phyloP scores from a whole-genome alignment of 495 filamentous ascomycete species.

The Acidomyces sp. region DNA sequence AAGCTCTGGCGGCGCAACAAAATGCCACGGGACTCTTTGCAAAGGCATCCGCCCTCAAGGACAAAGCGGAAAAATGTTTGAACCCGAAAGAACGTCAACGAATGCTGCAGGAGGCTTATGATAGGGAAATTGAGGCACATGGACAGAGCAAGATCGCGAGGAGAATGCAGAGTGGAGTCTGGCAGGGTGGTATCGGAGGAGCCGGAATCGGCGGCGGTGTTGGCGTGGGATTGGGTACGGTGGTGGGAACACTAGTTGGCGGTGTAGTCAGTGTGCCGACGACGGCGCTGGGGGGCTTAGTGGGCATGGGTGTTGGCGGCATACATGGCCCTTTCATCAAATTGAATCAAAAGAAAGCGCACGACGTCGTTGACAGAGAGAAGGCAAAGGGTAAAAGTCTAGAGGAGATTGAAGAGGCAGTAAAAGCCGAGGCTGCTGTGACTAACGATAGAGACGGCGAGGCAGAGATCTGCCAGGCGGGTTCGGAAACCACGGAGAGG shows the following conservation, averaged over 20 bases:
- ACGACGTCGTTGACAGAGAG: slow-evolving; percentile 3
- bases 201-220: slow-evolving; percentile 17
- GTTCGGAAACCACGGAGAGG: too few species aligned
- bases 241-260: slow-evolving; percentile 15
- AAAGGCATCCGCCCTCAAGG: slow-evolving; percentile 9
- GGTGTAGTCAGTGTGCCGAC: slow-evolving; percentile 15
- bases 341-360: slow-evolving; percentile 10
- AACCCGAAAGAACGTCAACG: slow-evolving; percentile 13
- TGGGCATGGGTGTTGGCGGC: slow-evolving; percentile 16
- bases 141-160: slow-evolving; percentile 14
- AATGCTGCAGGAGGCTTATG: slow-evolving; percentile 16
- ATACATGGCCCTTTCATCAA: slow-evolving; percentile 19
- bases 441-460: not conserved
- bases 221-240: slow-evolving; percentile 16
- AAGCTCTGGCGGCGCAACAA: slow-evolving; percentile 10
- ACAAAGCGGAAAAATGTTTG: slow-evolving; percentile 8
- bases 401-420: slow-evolving; percentile 10
- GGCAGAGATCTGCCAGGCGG: slow-evolving; percentile 1
- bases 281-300: slow-evolving; percentile 13
- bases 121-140: slow-evolving; percentile 16
- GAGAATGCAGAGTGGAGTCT: slow-evolving; percentile 12
- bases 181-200: slow-evolving; percentile 19
- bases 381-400: slow-evolving; percentile 10
- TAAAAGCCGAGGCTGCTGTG: slow-evolving; percentile 8
- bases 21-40: slow-evolving; percentile 7